A percentile compares a stretch with the other conserved stretches of the same genome.
Evolutionary conservation across 306 rosid species (phyloP).

Genomic region (Cicer judaicum): DNA sequence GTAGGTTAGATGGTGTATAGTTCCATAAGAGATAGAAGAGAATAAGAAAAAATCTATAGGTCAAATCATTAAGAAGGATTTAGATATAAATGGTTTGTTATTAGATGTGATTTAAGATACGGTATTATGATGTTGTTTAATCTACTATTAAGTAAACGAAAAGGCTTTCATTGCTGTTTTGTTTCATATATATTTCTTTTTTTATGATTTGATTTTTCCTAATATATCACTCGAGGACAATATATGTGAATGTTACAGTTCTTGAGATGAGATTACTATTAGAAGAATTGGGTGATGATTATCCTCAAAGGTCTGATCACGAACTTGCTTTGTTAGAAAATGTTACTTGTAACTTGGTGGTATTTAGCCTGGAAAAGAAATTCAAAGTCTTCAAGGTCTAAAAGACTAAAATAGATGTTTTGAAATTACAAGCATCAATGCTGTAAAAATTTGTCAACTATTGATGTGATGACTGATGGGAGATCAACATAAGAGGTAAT

Average conservation of each 20-base stretch:
- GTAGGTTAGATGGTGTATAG: neutral
- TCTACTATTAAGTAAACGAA: neutral
- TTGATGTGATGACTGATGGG: conserved; percentile 57
- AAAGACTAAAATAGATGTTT: conserved; percentile 60
- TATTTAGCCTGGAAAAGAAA: conserved; percentile 54
- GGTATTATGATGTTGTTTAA: neutral
- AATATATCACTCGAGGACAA: conserved; percentile 3
- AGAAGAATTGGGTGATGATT: conserved; percentile 52
- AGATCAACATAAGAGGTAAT: conserved; percentile 61
- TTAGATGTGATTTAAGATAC: conserved; percentile 2
- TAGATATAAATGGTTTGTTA: conserved; percentile 1
- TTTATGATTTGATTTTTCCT: neutral
- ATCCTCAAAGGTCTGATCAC: conserved; percentile 56
- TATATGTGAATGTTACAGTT: conserved; percentile 53
- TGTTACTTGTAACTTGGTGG: conserved; percentile 49
- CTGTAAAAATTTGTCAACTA: conserved; percentile 60
- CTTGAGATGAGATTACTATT: conserved; percentile 65
- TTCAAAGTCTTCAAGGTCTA: conserved; percentile 48
- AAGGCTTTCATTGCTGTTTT: neutral
- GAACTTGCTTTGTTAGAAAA: conserved; percentile 67
- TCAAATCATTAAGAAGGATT: conserved; percentile 4
- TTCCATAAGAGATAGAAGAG: conserved; percentile 2
- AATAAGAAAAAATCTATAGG: neutral
- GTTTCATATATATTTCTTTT: neutral
- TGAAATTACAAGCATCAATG: conserved; percentile 69